Evolutionary conservation across 2,329 filamentous ascomycete species (phyloP).

Genomic region (Xylaria sp.): DNA sequence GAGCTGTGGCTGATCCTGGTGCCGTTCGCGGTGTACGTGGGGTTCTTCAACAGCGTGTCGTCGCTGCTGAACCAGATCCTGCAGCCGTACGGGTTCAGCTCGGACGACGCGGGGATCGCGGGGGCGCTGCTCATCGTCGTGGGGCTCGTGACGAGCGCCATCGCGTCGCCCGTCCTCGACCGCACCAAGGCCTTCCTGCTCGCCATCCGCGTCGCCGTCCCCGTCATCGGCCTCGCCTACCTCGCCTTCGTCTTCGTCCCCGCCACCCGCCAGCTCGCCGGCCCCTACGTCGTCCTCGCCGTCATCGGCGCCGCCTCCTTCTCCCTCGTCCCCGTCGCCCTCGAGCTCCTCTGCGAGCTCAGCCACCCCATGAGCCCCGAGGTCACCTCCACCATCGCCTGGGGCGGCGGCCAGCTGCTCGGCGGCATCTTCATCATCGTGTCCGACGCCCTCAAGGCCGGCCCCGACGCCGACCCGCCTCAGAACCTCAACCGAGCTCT

Average conservation of each 20-base stretch:
- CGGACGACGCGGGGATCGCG: slow-evolving; percentile 85
- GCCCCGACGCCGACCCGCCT: slow-evolving; percentile 60
- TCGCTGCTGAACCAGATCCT: slow-evolving; percentile 91
- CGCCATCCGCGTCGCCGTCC: slow-evolving; percentile 75
- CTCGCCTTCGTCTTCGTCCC: slow-evolving; percentile 84
- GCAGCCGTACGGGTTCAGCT: slow-evolving; percentile 80
- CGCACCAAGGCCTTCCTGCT: slow-evolving; percentile 79
- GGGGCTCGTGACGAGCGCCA: slow-evolving; percentile 77
- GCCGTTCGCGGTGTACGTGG: slow-evolving; percentile 85
- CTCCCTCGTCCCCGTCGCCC: slow-evolving; percentile 77
- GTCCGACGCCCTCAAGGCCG: slow-evolving; percentile 73
- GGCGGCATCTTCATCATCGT: slow-evolving; percentile 86
- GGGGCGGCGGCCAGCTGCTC: slow-evolving; percentile 84
- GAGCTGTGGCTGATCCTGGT: slow-evolving; percentile 82
- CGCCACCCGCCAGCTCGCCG: slow-evolving; percentile 56
- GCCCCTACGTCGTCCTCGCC: slow-evolving; percentile 76
- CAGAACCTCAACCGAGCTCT: slow-evolving; percentile 76
- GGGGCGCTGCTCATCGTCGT: slow-evolving; percentile 89
- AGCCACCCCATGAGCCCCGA: slow-evolving; percentile 87
- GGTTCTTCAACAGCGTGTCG: slow-evolving; percentile 91
- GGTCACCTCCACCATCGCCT: slow-evolving; percentile 81
- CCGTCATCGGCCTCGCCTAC: slow-evolving; percentile 74
- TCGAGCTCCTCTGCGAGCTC: slow-evolving; percentile 88
- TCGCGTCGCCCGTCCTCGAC: slow-evolving; percentile 83
- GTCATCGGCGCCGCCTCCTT: slow-evolving; percentile 82